Evolutionary conservation across 208 protist genomes (phyloP), one percentile per base, ranked within the genome.

Genomic region (Trypanosomatidae sp.): DNA sequence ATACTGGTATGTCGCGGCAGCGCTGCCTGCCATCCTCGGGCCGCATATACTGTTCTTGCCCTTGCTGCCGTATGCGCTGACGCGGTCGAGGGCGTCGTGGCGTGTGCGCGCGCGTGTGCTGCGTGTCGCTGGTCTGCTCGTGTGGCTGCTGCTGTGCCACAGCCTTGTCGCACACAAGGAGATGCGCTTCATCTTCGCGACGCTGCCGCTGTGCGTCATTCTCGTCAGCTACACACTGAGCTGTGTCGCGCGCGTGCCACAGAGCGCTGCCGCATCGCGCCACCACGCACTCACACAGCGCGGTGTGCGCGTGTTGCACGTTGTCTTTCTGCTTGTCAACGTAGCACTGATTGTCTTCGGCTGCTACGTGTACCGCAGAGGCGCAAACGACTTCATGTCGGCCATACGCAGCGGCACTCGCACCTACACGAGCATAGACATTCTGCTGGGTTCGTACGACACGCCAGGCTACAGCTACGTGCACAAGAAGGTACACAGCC

Each of bases 151-250:
- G 6, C 1, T 49, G 0, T 39, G 70, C n/a, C 82, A 96, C 54
- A 94, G 77, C 40, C 41, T 77, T 6, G 56, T 96, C 18, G 49
- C 43, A 0, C 94, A 97, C 69, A 97, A 97, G 51, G 94, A 97
- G 53, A 92, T 95, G 56, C 77, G 94, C 38, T 94, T 94, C 56
- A 28, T 92, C 13, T 79, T 74, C 41, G 44, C 66, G 3, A 48
- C 86, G 11, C 37, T 89, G 0, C 65, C 78, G 19, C 8, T 86
- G 4, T 19, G 40, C 20, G 38, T 89, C 21, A 20, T 92, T 4
- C 38, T 86, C 7, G 49, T 46, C 3, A 69, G 56, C 18, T 58
- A 80, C 20, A 66, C 74, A 8, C 40, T 85, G 16, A 4, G 27
- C 5, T 20, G 15, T 25, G 25, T 35, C 6, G 30, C 10, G 3